Conservation (phyloP, 257 asterid genomes). For the Rhazya stricta region DNA sequence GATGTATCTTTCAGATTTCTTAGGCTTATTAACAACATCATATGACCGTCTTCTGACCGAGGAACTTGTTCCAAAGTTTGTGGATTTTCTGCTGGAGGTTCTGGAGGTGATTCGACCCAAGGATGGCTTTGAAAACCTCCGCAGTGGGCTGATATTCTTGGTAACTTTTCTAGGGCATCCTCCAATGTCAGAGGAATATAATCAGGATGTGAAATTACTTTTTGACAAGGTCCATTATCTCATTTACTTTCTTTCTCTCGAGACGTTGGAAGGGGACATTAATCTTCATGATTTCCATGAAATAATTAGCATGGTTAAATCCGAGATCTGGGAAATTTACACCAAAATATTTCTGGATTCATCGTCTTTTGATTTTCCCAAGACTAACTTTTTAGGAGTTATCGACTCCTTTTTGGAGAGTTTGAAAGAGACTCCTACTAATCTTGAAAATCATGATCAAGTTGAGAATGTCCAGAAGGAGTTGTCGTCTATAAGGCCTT, state of each 20-base stretch:
- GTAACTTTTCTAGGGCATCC: background rate
- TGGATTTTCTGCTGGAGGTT: background rate
- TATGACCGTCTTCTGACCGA: too few species aligned
- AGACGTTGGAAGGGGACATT: too few species aligned
- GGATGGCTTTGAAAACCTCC: background rate
- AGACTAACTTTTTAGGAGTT: background rate
- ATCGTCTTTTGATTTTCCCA: slow-evolving; percentile 1
- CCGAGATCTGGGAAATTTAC: too few species aligned
- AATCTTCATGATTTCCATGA: too few species aligned
- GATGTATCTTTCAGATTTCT: too few species aligned
- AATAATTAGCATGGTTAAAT: too few species aligned
- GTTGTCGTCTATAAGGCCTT: background rate
- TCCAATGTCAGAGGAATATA: background rate
- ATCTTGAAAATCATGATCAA: background rate
- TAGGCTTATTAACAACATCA: too few species aligned
- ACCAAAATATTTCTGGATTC: too few species aligned
- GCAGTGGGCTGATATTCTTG: background rate
- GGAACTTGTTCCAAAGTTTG: too few species aligned
- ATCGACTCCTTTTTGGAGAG: background rate
- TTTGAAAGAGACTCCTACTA: background rate
- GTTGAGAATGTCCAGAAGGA: background rate
- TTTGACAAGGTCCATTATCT: too few species aligned
- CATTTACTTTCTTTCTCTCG: too few species aligned
- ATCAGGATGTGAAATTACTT: too few species aligned
- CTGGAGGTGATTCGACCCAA: background rate